Evolutionary conservation across 306 rosid genomes (phyloP).

Genomic region (Morella rubra): DNA sequence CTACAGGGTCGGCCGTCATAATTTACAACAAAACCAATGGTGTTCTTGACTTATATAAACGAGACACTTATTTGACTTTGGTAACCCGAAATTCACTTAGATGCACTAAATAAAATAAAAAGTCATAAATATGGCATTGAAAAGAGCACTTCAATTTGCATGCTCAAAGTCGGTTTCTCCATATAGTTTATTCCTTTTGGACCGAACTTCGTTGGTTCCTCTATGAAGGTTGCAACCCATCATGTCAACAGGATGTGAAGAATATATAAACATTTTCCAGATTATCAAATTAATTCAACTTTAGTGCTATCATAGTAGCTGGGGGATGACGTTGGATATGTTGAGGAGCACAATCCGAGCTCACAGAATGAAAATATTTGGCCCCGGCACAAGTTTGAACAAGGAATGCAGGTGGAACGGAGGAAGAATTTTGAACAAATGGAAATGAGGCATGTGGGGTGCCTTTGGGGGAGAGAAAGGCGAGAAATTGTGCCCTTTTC

Average conservation of each 20-base stretch:
- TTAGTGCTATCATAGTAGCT: not conserved
- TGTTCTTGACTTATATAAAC: not conserved
- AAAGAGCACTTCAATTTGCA: not conserved
- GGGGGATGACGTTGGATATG: not conserved
- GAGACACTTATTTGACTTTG: not conserved
- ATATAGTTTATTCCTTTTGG: too few species aligned
- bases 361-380: not conserved
- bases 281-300: not conserved
- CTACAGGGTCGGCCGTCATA: not conserved
- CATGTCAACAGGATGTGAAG: not conserved
- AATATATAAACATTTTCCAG: not conserved
- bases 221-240: not conserved
- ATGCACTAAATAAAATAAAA: not conserved
- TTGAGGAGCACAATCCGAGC: not conserved
- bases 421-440: not conserved
- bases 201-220: not conserved
- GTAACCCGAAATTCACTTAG: not conserved
- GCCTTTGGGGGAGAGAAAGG: not conserved
- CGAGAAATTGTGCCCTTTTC: not conserved
- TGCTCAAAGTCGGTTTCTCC: not conserved
- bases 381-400: not conserved
- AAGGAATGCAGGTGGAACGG: not conserved
- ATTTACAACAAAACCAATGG: not conserved
- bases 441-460: not conserved
- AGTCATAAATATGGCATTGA: not conserved